These are phyloP conservation scores for Aspergillus diversus DNA, from an alignment of 495 filamentous ascomycete genomes.

Conservation along the genomic window DNA sequence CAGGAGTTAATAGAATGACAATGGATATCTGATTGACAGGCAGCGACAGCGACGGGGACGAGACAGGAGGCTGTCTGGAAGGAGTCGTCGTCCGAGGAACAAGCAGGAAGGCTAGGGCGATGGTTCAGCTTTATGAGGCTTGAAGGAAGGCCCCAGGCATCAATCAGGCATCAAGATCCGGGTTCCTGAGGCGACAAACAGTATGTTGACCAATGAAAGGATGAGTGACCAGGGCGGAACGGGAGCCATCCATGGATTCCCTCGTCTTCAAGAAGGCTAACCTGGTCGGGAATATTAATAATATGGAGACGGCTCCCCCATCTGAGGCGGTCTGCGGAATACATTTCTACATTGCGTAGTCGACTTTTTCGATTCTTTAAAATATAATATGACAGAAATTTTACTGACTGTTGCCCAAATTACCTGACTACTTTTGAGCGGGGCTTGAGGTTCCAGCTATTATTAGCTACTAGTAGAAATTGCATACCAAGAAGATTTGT, in stretches of 20 bases:
- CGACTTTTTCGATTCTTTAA: too few species aligned
- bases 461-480: too few species aligned
- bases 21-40: constrained; percentile 22
- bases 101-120: constrained; percentile 26
- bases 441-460: too few species aligned
- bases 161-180: constrained; percentile 20
- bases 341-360: too few species aligned
- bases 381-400: too few species aligned
- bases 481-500: too few species aligned
- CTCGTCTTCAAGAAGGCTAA: not conserved
- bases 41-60: constrained; percentile 23
- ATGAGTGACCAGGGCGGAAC: not conserved
- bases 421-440: too few species aligned
- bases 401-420: too few species aligned
- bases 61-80: constrained; percentile 25
- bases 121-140: constrained; percentile 20
- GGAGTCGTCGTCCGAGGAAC: constrained; percentile 46
- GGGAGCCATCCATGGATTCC: constrained; percentile 24
- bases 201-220: constrained; percentile 7
- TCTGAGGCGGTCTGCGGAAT: not conserved
- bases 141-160: constrained; percentile 32
- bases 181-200: constrained; percentile 18
- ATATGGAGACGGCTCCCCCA: not conserved
- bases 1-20: constrained; percentile 6
- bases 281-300: not conserved